These are phyloP conservation scores for Apophysomyces elegans DNA, from an alignment of 371 early-diverging fungal species.

Conservation along the genomic window DNA sequence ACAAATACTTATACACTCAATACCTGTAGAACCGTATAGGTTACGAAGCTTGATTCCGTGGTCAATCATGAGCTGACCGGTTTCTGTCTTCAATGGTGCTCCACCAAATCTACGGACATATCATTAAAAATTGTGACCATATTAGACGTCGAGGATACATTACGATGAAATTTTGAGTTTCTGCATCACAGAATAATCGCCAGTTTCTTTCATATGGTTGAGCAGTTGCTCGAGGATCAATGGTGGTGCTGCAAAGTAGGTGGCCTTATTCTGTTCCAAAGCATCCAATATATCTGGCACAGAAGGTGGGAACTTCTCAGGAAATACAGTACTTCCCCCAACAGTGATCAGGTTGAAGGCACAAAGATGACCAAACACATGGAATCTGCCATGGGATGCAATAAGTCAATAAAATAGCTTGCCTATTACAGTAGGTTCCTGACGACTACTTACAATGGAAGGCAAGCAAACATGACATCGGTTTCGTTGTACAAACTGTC, in stretches of 20 bases:
- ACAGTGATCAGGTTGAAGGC: background rate
- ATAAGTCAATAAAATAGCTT: background rate
- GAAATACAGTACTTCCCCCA: slow-evolving; percentile 16
- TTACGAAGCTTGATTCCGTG: slow-evolving; percentile 15
- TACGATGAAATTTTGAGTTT: background rate
- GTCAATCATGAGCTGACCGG: slow-evolving; percentile 12
- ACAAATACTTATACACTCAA: background rate
- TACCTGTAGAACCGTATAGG: slow-evolving; percentile 26
- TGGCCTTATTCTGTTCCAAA: background rate
- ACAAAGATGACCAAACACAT: slow-evolving; percentile 18
- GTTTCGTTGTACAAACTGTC: background rate
- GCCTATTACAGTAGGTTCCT: background rate
- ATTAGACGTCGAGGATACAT: slow-evolving; percentile 7
- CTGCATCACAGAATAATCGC: background rate
- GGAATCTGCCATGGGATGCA: slow-evolving; percentile 8
- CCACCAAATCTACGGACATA: slow-evolving; percentile 16
- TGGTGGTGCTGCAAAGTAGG: slow-evolving; percentile 11
- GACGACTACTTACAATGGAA: slow-evolving; percentile 1
- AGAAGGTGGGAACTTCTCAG: slow-evolving; percentile 11
- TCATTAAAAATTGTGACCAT: background rate
- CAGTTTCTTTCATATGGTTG: slow-evolving; percentile 14
- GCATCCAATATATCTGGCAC: slow-evolving; percentile 3
- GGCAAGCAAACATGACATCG: slow-evolving; percentile 3
- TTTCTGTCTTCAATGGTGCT: slow-evolving; percentile 10
- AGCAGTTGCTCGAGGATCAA: slow-evolving; percentile 14